Evolutionary conservation across 73 alveolate genomes (phyloP).

Genomic region (Paramecium caudatum): DNA sequence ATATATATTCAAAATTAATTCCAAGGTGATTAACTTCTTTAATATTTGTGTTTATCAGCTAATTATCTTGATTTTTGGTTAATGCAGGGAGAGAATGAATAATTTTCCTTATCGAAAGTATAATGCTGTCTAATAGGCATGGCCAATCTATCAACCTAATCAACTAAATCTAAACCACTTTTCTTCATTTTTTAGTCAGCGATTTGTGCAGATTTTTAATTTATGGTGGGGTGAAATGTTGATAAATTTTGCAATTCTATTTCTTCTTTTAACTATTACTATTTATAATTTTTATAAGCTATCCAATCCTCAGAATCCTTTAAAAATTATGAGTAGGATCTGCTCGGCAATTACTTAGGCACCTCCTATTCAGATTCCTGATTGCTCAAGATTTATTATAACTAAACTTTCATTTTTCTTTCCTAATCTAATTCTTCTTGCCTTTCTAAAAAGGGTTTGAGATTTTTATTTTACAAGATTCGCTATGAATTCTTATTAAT

Average conservation of each 20-base stretch:
- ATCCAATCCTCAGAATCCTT: slow-evolving; percentile 50
- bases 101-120: slow-evolving; percentile 14
- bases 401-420: not conserved
- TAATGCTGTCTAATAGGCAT: slow-evolving; percentile 8
- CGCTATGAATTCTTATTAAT: not conserved
- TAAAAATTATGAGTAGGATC: not conserved
- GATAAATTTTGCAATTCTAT: not conserved
- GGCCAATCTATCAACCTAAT: slow-evolving; percentile 32
- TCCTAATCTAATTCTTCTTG: slow-evolving; percentile 23
- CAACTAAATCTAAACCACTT: slow-evolving; percentile 13
- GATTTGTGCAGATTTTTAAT: slow-evolving; percentile 1
- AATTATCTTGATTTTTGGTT: slow-evolving; percentile 23
- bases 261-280: slow-evolving; percentile 19
- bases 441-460: slow-evolving; percentile 46
- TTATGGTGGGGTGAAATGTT: not conserved
- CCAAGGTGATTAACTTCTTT: slow-evolving; percentile 45
- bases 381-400: slow-evolving; percentile 2
- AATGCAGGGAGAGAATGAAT: slow-evolving; percentile 15
- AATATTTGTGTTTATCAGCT: slow-evolving; percentile 14
- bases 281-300: not conserved
- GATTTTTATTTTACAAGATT: not conserved
- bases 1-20: slow-evolving; percentile 13
- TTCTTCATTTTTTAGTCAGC: slow-evolving; percentile 22
- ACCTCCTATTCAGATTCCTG: not conserved
- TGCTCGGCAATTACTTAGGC: not conserved